Base-by-base conservation (phyloP, 1,284 basidiomycete species). In the Cutaneotrichosporon arboriforme region DNA sequence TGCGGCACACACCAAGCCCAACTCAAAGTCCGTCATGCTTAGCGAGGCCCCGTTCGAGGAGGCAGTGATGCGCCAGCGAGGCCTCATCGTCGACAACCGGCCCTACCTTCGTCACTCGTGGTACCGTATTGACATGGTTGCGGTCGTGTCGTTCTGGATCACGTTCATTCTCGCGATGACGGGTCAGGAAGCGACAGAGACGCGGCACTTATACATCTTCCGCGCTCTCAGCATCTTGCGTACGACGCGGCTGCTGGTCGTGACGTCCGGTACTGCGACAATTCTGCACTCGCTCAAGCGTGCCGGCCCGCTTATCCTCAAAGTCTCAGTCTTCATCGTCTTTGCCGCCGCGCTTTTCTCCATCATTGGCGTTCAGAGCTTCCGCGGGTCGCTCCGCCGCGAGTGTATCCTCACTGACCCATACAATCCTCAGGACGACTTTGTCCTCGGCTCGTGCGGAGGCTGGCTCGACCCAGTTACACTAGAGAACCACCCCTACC, bases 21-120 rank as follows among this genome's bases (percentile, higher is more conserved):
- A 52, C 37, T 23, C 31, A n/a, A 54, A 40, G 9, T 36, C 26
- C 4, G 36, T 54, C 10, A 41, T 61, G 35, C 52, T 60, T n/a
- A 40, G 63, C 40, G 76, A 76, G 58, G 62, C 73, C 4, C 80
- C 80, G 0, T 81, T 81, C 61, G 74, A 77, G 8, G 68, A 74
- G 17, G 78, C 79, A 0, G 67, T 81, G 7, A 63, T 65, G 47
- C 74, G 70, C 37, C 78, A 75, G 58, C 70, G 64, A 41, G 66
- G 52, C 49, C 68, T 66, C 49, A 67, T 67, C 36, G 61, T 59
- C 49, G 70, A 65, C 66, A 68, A 69, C 22, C 65, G 77, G 3
- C 90, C 94, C 0, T 98, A 91, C 69, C 78, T 97, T 4, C 82
- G 94, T 4, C 91, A 97, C 67, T 90, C 88, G 50, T 97, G 93